Base-by-base conservation (phyloP, 768 basidiomycete genomes). In the Rhizopogon vesiculosus region DNA sequence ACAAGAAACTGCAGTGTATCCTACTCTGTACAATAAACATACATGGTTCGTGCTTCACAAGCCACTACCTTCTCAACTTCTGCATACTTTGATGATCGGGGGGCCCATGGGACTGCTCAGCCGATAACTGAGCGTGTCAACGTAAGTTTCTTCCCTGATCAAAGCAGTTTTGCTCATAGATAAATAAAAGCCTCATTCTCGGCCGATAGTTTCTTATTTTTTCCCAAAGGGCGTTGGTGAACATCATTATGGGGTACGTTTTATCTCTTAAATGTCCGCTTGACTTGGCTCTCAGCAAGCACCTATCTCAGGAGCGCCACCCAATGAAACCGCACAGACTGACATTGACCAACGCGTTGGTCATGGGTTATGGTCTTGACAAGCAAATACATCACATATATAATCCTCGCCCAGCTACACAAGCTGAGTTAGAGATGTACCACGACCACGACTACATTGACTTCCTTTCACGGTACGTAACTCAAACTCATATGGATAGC, bases 311-410 rank as follows among this genome's bases (percentile, higher is more conserved):
- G 96, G 93, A 97, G 82, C 84, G 89, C 46, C 96, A 99, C 74
- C 96, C 96, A 2, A 99, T 99, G 96, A 97, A 98, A 70, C 96
- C 96, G 4, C 93, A 97, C 64, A 82, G 96, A 25, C 74, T 99
- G n/a, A 94, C 96, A 3, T 72, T 99, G 53, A 98, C 97, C 16
- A 99, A 98, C 62, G 87, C 94, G 1, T 81, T 99, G 45, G 95
- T 98, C 12, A 83, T 96, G 72, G 96, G 95, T 0, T 99, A 98
- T 66, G 96, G 93, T 15, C 76, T 99, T 15, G 93, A 98, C 76
- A 92, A 96, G 62, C 87, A 91, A 62, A 96, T 99, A 65, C 91
- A 97, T 62, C 76, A 90, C 53, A 91, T 97, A 39, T 95, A 91
- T 69, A 86, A 89, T 62, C 95, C 96, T 3, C 82, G 92, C 39